Evolutionary conservation across 169 alveolate genomes (phyloP).

Genomic region (Perkinsus olseni): DNA sequence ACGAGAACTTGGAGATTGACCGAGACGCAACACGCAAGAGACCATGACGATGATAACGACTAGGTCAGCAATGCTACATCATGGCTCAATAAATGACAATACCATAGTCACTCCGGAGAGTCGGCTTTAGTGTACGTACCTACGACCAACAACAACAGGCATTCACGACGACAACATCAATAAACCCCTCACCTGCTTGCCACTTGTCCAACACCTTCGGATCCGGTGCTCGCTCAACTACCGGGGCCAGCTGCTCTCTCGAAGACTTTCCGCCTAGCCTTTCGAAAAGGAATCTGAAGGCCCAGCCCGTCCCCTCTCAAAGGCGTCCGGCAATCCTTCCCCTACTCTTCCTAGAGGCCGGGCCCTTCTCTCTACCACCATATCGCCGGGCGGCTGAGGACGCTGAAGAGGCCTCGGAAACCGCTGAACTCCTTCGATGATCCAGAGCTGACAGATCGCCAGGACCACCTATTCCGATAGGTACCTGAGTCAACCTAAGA

Average conservation of each 20-base stretch:
- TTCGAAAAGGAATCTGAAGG: background rate
- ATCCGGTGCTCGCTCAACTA: background rate
- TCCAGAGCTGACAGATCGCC: background rate
- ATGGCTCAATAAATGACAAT: too few relatives aligned
- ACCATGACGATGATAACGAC: too few relatives aligned
- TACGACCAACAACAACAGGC: background rate
- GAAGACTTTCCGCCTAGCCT: background rate
- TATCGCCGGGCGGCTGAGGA: background rate
- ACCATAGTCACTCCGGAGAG: background rate
- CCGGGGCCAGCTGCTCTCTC: background rate
- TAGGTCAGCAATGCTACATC: too few relatives aligned
- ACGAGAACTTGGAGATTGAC: too few relatives aligned
- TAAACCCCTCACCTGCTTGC: background rate
- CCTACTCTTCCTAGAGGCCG: background rate
- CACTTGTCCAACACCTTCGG: background rate
- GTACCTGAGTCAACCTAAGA: background rate
- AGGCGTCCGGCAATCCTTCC: background rate
- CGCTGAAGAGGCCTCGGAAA: background rate
- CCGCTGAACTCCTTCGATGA: background rate
- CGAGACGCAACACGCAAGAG: too few relatives aligned
- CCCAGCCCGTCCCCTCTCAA: background rate
- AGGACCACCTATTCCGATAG: background rate
- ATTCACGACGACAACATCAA: background rate
- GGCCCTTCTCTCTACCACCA: background rate
- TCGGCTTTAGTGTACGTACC: background rate